Percentiles rank a stretch among this genome's conserved stretches.
Evolutionary conservation across 768 basidiomycete genomes (phyloP).

Genomic region (Suillus discolor): DNA sequence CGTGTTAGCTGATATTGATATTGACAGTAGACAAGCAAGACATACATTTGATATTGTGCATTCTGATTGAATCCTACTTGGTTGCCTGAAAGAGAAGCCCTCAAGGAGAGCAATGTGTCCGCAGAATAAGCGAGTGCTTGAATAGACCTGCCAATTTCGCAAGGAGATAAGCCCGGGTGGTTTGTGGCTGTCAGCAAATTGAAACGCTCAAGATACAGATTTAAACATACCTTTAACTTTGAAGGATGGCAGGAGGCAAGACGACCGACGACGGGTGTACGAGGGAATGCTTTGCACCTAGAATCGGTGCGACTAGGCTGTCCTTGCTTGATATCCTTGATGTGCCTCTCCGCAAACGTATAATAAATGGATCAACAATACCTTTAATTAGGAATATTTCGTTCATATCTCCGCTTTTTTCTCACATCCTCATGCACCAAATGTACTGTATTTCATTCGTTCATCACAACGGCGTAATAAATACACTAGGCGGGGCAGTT

Average conservation of each 20-base stretch:
- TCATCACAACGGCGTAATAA: constrained; percentile 2
- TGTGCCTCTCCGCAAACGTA: constrained; percentile 16
- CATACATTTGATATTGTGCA: constrained; percentile 94
- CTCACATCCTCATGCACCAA: constrained; percentile 24
- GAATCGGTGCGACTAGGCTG: constrained; percentile 19
- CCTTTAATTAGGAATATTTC: constrained; percentile 14
- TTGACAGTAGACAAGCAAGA: constrained; percentile 20
- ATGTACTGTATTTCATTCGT: constrained; percentile 6
- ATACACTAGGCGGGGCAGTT: neutral
- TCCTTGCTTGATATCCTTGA: constrained; percentile 32
- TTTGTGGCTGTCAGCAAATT: constrained; percentile 4
- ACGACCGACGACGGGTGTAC: constrained; percentile 8
- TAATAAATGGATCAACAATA: constrained; percentile 12
- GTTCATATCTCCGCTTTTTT: constrained; percentile 12
- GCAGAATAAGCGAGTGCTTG: constrained; percentile 17
- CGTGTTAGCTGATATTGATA: constrained; percentile 34
- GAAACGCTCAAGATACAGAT: neutral
- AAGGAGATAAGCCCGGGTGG: constrained; percentile 8
- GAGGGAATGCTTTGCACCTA: constrained; percentile 8
- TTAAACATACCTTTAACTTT: neutral
- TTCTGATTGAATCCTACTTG: constrained; percentile 31
- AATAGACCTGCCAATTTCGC: constrained; percentile 19
- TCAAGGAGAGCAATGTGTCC: constrained; percentile 8
- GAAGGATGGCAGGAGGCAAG: neutral
- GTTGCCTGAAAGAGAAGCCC: constrained; percentile 7